Conservation (phyloP, 192 early-diverging fungal genomes). For the Glomus cerebriforme region DNA sequence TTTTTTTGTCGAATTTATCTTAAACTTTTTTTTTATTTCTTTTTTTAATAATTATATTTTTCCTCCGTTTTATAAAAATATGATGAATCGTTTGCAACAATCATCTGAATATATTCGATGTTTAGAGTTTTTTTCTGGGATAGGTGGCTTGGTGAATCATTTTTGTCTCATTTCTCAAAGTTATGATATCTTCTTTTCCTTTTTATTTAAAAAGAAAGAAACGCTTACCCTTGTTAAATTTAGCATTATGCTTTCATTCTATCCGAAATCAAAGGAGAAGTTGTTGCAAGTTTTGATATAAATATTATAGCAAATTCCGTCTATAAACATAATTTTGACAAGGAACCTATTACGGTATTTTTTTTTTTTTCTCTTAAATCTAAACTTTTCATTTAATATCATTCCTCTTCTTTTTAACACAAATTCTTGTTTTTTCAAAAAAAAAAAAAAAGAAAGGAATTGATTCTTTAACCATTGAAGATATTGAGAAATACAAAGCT, state of each 20-base stretch:
- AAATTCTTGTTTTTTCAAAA: neutral
- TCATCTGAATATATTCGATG: neutral
- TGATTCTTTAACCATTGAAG: slow-evolving; percentile 48
- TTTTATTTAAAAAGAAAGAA: neutral
- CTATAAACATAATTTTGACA: slow-evolving; percentile 66
- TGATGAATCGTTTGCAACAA: no score
- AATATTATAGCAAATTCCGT: slow-evolving; percentile 82
- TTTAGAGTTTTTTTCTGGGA: slow-evolving; percentile 24
- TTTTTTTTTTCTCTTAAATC: neutral
- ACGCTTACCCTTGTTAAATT: neutral
- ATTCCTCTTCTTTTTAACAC: neutral
- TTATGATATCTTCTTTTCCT: neutral
- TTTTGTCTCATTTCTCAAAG: neutral
- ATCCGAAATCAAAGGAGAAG: slow-evolving; percentile 56
- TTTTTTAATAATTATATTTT: no score
- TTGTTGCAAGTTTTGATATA: slow-evolving; percentile 86
- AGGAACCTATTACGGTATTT: slow-evolving; percentile 41
- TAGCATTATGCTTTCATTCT: slow-evolving; percentile 75
- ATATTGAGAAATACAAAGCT: slow-evolving; percentile 61
- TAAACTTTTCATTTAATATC: no score
- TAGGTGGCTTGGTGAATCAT: slow-evolving; percentile 13
- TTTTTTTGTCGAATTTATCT: no score
- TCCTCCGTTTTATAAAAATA: no score
- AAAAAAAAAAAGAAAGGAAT: slow-evolving; percentile 49
- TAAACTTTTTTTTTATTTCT: no score